phyloP scores from a whole-genome alignment of 1,139 yeast species.

The Scheffersomyces lignicola region DNA sequence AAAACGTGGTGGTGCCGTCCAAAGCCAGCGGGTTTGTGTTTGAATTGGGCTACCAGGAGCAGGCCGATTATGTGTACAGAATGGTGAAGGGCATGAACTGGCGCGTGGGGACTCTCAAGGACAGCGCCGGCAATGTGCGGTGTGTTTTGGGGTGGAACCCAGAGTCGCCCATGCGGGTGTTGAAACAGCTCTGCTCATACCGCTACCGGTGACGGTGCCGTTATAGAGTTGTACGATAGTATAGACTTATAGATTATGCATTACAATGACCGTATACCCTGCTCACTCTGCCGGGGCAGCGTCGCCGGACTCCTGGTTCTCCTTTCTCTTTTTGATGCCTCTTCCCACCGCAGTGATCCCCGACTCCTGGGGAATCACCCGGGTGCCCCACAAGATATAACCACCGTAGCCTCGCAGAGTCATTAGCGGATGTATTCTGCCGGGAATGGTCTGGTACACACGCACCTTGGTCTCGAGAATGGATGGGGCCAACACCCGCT shows the following conservation, averaged over 20 bases:
- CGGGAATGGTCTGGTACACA: conserved; percentile 89
- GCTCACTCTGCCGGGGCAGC: too few species aligned
- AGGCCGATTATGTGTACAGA: conserved; percentile 26
- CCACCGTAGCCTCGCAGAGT: conserved; percentile 94
- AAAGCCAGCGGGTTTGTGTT: conserved; percentile 42
- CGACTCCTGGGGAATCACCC: conserved; percentile 70
- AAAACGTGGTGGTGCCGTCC: conserved; percentile 37
- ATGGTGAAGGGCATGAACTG: conserved; percentile 20
- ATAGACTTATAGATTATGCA: conserved; percentile 2
- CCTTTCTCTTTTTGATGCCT: conserved; percentile 39
- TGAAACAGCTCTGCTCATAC: conserved; percentile 6
- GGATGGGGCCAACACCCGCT: conserved; percentile 78
- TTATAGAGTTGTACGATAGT: not conserved
- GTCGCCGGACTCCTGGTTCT: conserved; percentile 18
- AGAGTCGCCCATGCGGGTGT: conserved; percentile 9
- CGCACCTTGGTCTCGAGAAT: conserved; percentile 82
- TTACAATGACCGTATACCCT: too few species aligned
- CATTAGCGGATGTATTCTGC: conserved; percentile 94
- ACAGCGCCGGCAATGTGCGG: conserved; percentile 31
- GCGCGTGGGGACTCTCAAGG: conserved; percentile 27
- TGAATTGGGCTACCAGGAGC: conserved; percentile 41
- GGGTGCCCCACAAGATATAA: conserved; percentile 73
- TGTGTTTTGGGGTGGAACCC: conserved; percentile 42
- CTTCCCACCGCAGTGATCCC: conserved; percentile 57
- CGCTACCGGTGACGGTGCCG: too few species aligned